phyloP scores from a whole-genome alignment of 2,329 filamentous ascomycete species.

The Curvularia spicifera region DNA sequence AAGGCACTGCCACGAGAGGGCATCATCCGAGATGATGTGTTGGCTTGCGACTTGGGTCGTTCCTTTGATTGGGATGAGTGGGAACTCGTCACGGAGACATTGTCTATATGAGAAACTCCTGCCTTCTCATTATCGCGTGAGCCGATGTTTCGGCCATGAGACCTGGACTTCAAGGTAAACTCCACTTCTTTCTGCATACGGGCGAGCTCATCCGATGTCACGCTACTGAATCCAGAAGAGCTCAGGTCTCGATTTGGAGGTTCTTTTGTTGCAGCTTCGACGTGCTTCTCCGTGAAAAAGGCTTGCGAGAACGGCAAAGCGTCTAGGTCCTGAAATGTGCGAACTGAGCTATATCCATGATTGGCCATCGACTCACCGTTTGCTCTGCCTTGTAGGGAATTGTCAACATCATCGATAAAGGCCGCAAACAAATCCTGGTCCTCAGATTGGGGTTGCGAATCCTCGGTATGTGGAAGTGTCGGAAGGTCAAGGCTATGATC shows the following conservation, averaged over 20 bases:
- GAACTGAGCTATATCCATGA: slow-evolving; percentile 8
- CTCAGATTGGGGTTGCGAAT: background rate
- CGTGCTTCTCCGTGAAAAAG: background rate
- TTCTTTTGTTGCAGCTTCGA: background rate
- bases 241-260: background rate
- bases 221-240: slow-evolving; percentile 16
- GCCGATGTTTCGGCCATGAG: background rate
- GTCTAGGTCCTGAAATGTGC: slow-evolving; percentile 19
- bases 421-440: slow-evolving; percentile 6
- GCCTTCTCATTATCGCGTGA: background rate
- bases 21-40: slow-evolving; percentile 42
- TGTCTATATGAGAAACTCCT: background rate
- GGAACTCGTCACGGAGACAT: slow-evolving; percentile 2
- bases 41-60: slow-evolving; percentile 41
- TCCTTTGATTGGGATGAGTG: slow-evolving; percentile 19
- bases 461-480: background rate
- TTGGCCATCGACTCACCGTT: slow-evolving; percentile 12
- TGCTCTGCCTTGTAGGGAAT: slow-evolving; percentile 7
- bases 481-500: background rate
- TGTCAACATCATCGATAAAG: slow-evolving; percentile 6
- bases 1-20: slow-evolving; percentile 14
- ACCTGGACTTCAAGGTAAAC: background rate
- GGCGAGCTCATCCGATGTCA: slow-evolving; percentile 21
- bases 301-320: slow-evolving; percentile 2
- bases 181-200: slow-evolving; percentile 11